Base-by-base conservation (phyloP, 192 early-diverging fungal species). In the Umbelopsis isabellina region DNA sequence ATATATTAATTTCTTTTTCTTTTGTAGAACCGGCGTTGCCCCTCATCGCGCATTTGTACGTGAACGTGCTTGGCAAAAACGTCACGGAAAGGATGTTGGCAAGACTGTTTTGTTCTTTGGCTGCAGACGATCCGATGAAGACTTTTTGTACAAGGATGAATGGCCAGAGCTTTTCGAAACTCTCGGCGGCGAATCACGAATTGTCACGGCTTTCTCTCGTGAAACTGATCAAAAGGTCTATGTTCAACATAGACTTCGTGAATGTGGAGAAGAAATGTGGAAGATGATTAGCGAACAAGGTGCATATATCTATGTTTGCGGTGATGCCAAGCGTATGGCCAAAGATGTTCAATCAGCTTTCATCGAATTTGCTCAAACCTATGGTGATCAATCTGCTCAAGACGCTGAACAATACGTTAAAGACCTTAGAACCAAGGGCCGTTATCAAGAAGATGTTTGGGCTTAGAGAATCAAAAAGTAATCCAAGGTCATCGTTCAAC, bases 371-470 rank as follows among this genome's bases (percentile, higher is more conserved):
- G 93, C 95, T 2, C 77, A 81, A 69, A 69, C 74, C 7, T 78
- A 80, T 50, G 95, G 93, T 8, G 90, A 82, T 9, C 78, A 90
- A 77, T 75, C 85, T 2, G 89, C 90, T 64, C 85, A 88, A 22
- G 80, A 80, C 65, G 94, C 93, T 0, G 82, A 83, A 61, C 83
- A 79, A 47, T 99, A 91, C 88, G 83, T 98, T 41, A 95, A 95
- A 68, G 89, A 94, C 68, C 82, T 99, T 76, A 88, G 91, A 67
- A 84, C 76, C 33, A 74, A 85, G 65, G 91, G 91, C 23, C 90
- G 93, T 35, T 99, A 97, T 75, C 92, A 92, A 71, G 97, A 98
- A 76, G 97, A 98, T 84, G 94, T 98, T 16, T 97, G 97, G 97
- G 82, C 86, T 55, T 92, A 86, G 69, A 78, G 35, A 0, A n/a